Percentiles rank a stretch among this genome's conserved stretches.
Conservation (phyloP, 257 asterid genomes). For the Nyctanthes arbortristis region DNA sequence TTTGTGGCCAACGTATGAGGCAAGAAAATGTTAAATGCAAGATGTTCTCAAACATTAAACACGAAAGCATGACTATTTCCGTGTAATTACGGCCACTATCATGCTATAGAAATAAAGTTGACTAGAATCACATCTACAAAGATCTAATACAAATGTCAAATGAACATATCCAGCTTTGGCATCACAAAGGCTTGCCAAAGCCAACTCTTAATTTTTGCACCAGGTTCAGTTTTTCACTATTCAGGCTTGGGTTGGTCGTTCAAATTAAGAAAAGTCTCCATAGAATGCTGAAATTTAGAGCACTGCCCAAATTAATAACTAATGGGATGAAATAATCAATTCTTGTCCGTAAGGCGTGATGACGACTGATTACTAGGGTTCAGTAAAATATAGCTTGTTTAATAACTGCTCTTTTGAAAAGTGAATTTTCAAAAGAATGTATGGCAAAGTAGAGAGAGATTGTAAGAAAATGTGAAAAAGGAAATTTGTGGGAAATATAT, state of each 20-base stretch:
- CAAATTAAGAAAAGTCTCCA: background rate
- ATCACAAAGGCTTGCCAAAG: background rate
- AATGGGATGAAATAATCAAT: background rate
- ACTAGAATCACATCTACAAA: background rate
- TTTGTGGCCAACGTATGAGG: background rate
- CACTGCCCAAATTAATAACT: too few species aligned
- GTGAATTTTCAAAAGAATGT: too few species aligned
- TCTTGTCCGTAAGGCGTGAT: background rate
- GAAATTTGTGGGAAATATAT: too few species aligned
- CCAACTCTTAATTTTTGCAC: background rate
- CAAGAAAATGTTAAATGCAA: background rate
- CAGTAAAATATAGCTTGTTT: too few species aligned
- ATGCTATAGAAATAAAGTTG: conserved; percentile 3
- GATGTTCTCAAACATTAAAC: background rate
- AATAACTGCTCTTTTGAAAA: too few species aligned
- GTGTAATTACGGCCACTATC: background rate
- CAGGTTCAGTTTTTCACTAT: background rate
- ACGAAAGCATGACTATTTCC: background rate
- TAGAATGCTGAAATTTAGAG: too few species aligned
- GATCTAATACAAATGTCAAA: background rate
- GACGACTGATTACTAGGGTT: background rate
- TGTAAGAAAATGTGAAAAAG: too few species aligned
- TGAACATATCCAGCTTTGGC: background rate
- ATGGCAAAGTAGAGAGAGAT: too few species aligned
- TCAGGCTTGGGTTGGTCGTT: background rate